Evolutionary conservation across 345 rosid genomes (phyloP).

Genomic region (Microthlaspi erraticum): DNA sequence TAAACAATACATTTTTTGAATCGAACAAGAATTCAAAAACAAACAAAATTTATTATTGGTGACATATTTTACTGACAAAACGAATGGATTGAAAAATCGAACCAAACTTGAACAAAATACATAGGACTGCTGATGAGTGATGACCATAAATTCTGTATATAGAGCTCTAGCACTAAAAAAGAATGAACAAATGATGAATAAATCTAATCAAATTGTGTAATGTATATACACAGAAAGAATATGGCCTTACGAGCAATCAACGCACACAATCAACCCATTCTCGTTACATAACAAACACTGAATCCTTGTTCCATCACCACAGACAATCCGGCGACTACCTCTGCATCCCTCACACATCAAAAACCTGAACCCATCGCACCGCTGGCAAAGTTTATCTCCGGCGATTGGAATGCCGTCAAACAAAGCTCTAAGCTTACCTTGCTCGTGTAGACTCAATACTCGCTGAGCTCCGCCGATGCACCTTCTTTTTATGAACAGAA

Average conservation of each 20-base stretch:
- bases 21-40: neutral
- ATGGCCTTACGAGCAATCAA: conserved; percentile 52
- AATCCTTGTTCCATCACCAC: conserved; percentile 45
- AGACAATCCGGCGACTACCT: conserved; percentile 64
- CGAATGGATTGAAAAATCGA: neutral
- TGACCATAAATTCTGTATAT: neutral
- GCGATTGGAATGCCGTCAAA: conserved; percentile 61
- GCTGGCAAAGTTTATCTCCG: conserved; percentile 46
- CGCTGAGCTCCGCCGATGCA: conserved; percentile 84
- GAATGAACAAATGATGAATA: conserved; percentile 24
- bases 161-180: neutral
- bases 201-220: conserved; percentile 6
- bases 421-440: conserved; percentile 65
- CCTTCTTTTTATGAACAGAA: conserved; percentile 77
- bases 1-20: no score
- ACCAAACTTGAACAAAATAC: neutral
- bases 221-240: conserved; percentile 11
- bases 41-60: no score
- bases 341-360: conserved; percentile 69
- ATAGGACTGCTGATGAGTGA: no score
- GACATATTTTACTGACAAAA: neutral
- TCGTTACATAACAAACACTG: conserved; percentile 76
- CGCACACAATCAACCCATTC: conserved; percentile 78
- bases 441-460: conserved; percentile 70
- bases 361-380: conserved; percentile 72